phyloP scores from a whole-genome alignment of 2,329 filamentous ascomycete species.

The Neofusicoccum parvum region DNA sequence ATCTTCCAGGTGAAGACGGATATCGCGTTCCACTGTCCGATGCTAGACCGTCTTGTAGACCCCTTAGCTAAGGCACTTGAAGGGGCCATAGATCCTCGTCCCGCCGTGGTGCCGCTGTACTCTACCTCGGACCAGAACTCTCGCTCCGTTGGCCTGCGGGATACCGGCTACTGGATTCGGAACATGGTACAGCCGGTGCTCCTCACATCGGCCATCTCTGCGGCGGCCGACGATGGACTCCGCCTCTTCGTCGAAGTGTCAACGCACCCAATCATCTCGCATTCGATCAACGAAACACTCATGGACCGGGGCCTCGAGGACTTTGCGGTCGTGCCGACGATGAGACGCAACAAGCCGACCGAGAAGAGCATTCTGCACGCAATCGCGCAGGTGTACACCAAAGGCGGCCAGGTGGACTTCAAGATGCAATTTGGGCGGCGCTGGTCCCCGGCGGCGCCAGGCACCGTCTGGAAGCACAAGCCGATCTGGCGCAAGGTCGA shows the following conservation, averaged over 20 bases:
- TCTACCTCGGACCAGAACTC: slow-evolving; percentile 37
- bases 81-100: slow-evolving; percentile 26
- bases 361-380: slow-evolving; percentile 31
- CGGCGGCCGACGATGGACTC: slow-evolving; percentile 41
- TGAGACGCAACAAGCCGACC: slow-evolving; percentile 33
- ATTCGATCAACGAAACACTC: slow-evolving; percentile 47
- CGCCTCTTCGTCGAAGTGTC: slow-evolving; percentile 47
- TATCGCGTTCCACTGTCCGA: slow-evolving; percentile 45
- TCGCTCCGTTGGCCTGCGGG: slow-evolving; percentile 28
- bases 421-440: neutral
- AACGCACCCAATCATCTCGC: slow-evolving; percentile 44
- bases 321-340: slow-evolving; percentile 33
- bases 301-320: slow-evolving; percentile 32
- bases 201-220: slow-evolving; percentile 39
- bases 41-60: slow-evolving; percentile 34
- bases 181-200: slow-evolving; percentile 45
- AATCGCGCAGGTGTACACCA: slow-evolving; percentile 32
- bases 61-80: slow-evolving; percentile 32
- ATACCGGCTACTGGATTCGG: slow-evolving; percentile 40
- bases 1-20: slow-evolving; percentile 30
- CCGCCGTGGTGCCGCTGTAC: slow-evolving; percentile 33
- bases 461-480: slow-evolving; percentile 33
- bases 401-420: slow-evolving; percentile 35
- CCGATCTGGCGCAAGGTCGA: slow-evolving; percentile 26
- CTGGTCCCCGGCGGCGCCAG: slow-evolving; percentile 23